Conservation (phyloP, 805 yeast species). For the Tetrapisispora taiwanensis region DNA sequence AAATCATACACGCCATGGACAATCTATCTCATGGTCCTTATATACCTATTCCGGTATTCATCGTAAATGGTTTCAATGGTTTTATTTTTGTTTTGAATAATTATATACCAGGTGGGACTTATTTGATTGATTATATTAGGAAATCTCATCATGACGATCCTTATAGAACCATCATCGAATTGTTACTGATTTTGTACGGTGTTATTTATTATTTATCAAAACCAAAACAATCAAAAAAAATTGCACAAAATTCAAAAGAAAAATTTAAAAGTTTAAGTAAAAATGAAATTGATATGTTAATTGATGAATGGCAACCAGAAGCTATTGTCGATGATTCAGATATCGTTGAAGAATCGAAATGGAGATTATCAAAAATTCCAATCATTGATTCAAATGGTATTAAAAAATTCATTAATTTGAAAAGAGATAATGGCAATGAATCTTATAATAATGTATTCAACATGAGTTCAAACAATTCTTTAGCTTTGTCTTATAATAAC, state of each 20-base stretch:
- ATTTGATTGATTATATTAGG: constrained; percentile 56
- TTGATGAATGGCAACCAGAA: constrained; percentile 88
- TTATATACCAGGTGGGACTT: constrained; percentile 25
- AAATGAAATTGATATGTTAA: constrained; percentile 68
- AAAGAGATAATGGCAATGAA: constrained; percentile 24
- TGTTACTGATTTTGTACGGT: constrained; percentile 69
- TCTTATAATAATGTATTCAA: constrained; percentile 40
- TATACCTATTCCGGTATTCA: constrained; percentile 23
- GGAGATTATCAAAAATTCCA: constrained; percentile 60
- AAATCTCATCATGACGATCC: constrained; percentile 93
- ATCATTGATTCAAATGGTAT: constrained; percentile 47
- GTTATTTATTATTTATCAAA: constrained; percentile 61
- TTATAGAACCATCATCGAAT: constrained; percentile 73
- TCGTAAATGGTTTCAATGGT: constrained; percentile 17
- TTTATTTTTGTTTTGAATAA: constrained; percentile 10
- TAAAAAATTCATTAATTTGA: constrained; percentile 17
- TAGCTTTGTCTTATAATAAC: constrained; percentile 44
- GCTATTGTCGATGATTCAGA: constrained; percentile 53
- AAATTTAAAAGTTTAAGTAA: constrained; percentile 29
- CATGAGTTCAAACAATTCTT: constrained; percentile 61
- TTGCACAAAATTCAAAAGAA: neutral
- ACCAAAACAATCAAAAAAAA: constrained; percentile 47
- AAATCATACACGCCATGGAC: no score
- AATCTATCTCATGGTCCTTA: constrained; percentile 20
- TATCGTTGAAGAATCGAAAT: constrained; percentile 25